Conservation (phyloP, 2,329 filamentous ascomycete species). For the Fusarium luffae region DNA sequence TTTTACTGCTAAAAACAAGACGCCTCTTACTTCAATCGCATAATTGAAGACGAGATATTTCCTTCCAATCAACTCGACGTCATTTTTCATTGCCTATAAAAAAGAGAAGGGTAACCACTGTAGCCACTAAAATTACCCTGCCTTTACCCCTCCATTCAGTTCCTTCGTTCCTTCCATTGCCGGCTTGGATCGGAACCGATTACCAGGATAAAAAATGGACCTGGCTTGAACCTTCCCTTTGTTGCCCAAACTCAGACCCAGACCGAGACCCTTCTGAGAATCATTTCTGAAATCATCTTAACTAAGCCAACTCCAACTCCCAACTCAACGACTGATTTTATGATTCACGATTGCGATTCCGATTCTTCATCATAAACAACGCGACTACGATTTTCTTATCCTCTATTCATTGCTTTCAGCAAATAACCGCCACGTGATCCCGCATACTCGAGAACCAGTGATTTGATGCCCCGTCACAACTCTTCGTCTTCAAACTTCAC, state of each 20-base stretch:
- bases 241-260: conserved; percentile 3
- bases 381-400: neutral
- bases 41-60: neutral
- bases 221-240: conserved; percentile 24
- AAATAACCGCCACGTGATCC: conserved; percentile 41
- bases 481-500: conserved; percentile 43
- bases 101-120: neutral
- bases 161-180: conserved; percentile 28
- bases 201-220: conserved; percentile 38
- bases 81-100: conserved; percentile 34
- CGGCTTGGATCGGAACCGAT: conserved; percentile 43
- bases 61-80: conserved; percentile 27
- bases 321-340: conserved; percentile 22
- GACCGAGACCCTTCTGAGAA: conserved; percentile 20
- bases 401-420: neutral
- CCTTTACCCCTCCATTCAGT: neutral
- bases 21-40: conserved; percentile 7
- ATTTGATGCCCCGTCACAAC: conserved; percentile 50
- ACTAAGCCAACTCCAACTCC: conserved; percentile 16
- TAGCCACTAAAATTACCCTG: neutral
- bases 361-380: neutral
- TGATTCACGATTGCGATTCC: conserved; percentile 17
- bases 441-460: conserved; percentile 40
- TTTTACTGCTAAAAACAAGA: neutral
- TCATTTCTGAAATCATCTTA: conserved; percentile 34